Evolutionary conservation across 306 rosid species (phyloP), one percentile per base, ranked within the genome.

Genomic region (Prunus mongolica): DNA sequence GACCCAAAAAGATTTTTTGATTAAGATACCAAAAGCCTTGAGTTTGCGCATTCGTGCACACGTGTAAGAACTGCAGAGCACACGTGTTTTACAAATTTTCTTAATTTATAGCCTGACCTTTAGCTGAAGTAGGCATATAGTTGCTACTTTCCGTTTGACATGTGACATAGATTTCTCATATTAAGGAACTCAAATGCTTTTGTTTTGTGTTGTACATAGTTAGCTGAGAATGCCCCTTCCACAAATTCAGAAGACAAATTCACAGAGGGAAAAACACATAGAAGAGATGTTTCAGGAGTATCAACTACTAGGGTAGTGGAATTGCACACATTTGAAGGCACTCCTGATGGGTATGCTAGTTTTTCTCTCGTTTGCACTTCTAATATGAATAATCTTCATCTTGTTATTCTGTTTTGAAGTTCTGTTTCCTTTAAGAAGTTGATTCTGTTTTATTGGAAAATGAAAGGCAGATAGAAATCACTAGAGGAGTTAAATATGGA

Each of bases 271-370:
- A 64, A 68, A 38, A 20, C 69, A 0, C 73, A 82, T 75, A 68
- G 34, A 75, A 80, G 67, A 69, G 82, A 81, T 73, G 68, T 32
- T 69, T 83, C 76, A 65, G 80, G 13, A 66, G 45, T 73, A 52
- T 74, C 82, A 68, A 60, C 38, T 58, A 72, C 64, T 20, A 30
- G 22, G 32, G 30, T 20, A n/a, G 49, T n/a, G 18, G 83, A 85
- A 71, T 61, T 74, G 24, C 70, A 75, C 70, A 61, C 83, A 76
- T 71, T 49, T 80, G 84, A 79, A 71, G 58, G 24, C 41, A 62
- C 71, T 76, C 30, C 62, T 30, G 19, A 62, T 22, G 80, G 84
- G 97, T 91, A 88, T 46, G 80, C 85, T 45, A 55, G 70, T 60
- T 49, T 50, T 38, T 77, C 82, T 65, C 50, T 71, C 58, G 75